phyloP scores from a whole-genome alignment of 148 eudicot species.

The Limonium bicolor region DNA sequence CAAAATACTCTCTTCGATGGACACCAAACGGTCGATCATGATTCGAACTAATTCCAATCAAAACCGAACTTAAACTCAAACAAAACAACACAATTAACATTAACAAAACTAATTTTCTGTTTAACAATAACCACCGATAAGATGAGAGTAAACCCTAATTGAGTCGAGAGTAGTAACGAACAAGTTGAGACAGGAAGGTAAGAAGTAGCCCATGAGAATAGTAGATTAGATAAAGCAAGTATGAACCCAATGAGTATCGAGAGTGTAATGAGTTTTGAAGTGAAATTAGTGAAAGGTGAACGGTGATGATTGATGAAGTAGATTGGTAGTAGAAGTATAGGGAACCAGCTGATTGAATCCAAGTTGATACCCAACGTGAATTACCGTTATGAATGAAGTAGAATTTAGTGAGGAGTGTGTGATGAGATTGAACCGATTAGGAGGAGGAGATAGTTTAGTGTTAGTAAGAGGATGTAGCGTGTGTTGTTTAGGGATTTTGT shows the following conservation, averaged over 20 bases:
- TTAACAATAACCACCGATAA: constrained; percentile 45
- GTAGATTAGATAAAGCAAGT: constrained; percentile 40
- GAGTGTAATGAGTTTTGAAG: constrained; percentile 4
- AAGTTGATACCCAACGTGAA: constrained; percentile 63
- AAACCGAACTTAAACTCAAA: constrained; percentile 40
- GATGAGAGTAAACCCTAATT: constrained; percentile 45
- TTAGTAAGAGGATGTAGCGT: too few species aligned
- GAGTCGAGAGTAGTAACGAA: constrained; percentile 45
- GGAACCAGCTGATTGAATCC: constrained; percentile 80
- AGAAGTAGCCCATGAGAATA: constrained; percentile 67
- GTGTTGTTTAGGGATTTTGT: too few species aligned
- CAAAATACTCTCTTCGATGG: constrained; percentile 28
- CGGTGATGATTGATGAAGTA: constrained; percentile 19
- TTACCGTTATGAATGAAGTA: constrained; percentile 74
- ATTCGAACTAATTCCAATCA: constrained; percentile 28
- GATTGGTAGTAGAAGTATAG: constrained; percentile 32
- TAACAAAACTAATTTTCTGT: constrained; percentile 43
- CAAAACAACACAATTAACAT: constrained; percentile 59
- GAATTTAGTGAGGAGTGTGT: constrained; percentile 36
- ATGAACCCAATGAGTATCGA: constrained; percentile 23
- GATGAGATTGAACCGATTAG: too few species aligned
- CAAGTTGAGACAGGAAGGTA: constrained; percentile 71
- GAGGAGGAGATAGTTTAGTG: too few species aligned
- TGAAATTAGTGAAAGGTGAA: constrained; percentile 33
- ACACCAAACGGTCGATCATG: constrained; percentile 36